Percentiles rank a stretch among this genome's conserved stretches.
Conservation (phyloP, 2,329 filamentous ascomycete species). For the Aureobasidium pullulans region DNA sequence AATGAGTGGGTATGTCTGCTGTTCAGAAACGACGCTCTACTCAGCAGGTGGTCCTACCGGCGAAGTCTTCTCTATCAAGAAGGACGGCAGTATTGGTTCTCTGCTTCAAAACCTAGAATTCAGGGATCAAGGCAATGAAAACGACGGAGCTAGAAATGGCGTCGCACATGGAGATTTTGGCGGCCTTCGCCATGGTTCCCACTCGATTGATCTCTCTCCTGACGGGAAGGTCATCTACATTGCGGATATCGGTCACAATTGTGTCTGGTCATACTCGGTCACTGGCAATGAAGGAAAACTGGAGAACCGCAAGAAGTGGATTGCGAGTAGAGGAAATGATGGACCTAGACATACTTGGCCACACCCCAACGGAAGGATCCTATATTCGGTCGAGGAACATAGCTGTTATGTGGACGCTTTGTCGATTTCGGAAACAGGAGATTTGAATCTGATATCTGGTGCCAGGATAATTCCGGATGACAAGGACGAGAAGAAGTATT, state of each 20-base stretch:
- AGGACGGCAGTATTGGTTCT: slow-evolving; percentile 25
- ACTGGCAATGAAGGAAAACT: slow-evolving; percentile 15
- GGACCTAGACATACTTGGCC: slow-evolving; percentile 30
- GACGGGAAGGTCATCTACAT: slow-evolving; percentile 26
- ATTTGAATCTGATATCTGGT: slow-evolving; percentile 23
- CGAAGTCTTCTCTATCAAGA: slow-evolving; percentile 25
- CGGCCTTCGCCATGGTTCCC: slow-evolving; percentile 28
- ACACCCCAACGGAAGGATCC: slow-evolving; percentile 26
- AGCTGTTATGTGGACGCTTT: slow-evolving; percentile 30
- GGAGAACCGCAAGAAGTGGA: slow-evolving; percentile 21
- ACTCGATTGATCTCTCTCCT: slow-evolving; percentile 25
- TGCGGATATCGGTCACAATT: slow-evolving; percentile 30
- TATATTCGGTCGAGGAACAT: slow-evolving; percentile 31
- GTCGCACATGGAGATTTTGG: slow-evolving; percentile 30
- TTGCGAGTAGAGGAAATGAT: slow-evolving; percentile 25
- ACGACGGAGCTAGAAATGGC: slow-evolving; percentile 22
- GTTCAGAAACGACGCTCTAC: slow-evolving; percentile 24
- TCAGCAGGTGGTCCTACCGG: slow-evolving; percentile 27
- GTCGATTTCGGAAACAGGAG: slow-evolving; percentile 22
- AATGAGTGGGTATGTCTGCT: slow-evolving; percentile 25
- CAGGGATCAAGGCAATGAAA: slow-evolving; percentile 19
- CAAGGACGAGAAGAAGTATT: slow-evolving; percentile 27
- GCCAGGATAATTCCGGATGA: slow-evolving; percentile 25
- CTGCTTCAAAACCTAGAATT: slow-evolving; percentile 28
- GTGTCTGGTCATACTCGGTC: slow-evolving; percentile 25